phyloP scores from a whole-genome alignment of 2,329 filamentous ascomycete species.

The Colletotrichum eremochloae region DNA sequence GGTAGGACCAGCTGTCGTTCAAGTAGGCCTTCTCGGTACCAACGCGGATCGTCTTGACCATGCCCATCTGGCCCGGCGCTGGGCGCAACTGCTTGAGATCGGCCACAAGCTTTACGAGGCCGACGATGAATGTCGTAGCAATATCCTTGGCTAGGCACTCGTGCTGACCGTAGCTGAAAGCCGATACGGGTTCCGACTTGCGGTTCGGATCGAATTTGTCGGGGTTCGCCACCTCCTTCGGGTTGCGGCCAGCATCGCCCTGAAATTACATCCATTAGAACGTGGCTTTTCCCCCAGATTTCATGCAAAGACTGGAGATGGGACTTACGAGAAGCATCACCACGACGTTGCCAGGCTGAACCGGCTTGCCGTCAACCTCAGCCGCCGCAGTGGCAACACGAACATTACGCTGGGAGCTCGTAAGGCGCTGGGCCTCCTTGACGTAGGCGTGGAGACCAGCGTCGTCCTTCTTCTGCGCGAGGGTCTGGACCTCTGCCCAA shows the following conservation, averaged over 20 bases:
- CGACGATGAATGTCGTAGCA: conserved; percentile 56
- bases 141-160: conserved; percentile 60
- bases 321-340: conserved; percentile 56
- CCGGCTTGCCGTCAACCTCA: conserved; percentile 54
- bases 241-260: conserved; percentile 56
- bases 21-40: conserved; percentile 58
- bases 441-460: conserved; percentile 54
- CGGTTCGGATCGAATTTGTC: conserved; percentile 59
- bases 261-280: conserved; percentile 32
- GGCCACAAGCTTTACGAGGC: conserved; percentile 58
- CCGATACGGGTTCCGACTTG: conserved; percentile 54
- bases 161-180: conserved; percentile 62
- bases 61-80: conserved; percentile 60
- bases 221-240: conserved; percentile 53
- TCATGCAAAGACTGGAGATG: accelerated
- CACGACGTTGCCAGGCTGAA: conserved; percentile 57
- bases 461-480: conserved; percentile 54
- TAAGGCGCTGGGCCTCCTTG: conserved; percentile 56
- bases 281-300: too few species aligned
- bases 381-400: conserved; percentile 51
- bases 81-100: conserved; percentile 60
- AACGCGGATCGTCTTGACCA: conserved; percentile 59
- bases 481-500: conserved; percentile 58
- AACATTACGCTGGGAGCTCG: conserved; percentile 55
- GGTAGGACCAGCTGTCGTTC: conserved; percentile 63